Percentiles rank a stretch among this genome's conserved stretches.
These are phyloP conservation scores for Wickerhamomyces subpelliculosus DNA, from an alignment of 805 yeast genomes.

Conservation along the genomic window DNA sequence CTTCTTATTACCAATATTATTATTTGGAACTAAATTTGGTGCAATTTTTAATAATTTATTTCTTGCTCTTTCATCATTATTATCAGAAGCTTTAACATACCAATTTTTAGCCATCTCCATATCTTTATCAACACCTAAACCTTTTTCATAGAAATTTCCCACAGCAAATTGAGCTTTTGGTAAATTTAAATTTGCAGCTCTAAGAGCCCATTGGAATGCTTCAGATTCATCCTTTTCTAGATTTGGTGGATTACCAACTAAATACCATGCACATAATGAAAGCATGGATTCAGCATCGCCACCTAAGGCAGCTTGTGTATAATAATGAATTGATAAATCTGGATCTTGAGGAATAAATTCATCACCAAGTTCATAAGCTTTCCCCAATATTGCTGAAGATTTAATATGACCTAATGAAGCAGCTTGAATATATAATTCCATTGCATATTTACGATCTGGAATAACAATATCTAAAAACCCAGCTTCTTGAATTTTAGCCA, in stretches of 20 bases:
- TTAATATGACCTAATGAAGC: constrained; percentile 83
- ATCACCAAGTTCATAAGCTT: constrained; percentile 72
- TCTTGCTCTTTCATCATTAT: constrained; percentile 44
- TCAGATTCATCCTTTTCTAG: constrained; percentile 73
- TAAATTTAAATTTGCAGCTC: constrained; percentile 70
- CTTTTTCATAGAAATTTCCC: constrained; percentile 79
- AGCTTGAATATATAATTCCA: constrained; percentile 79
- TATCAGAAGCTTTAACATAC: constrained; percentile 69
- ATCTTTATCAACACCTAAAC: constrained; percentile 74
- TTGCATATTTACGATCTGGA: constrained; percentile 76
- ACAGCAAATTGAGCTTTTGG: constrained; percentile 82
- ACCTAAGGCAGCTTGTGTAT: constrained; percentile 75
- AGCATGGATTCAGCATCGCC: constrained; percentile 89
- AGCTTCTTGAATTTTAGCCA: constrained; percentile 73
- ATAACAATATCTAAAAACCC: constrained; percentile 87
- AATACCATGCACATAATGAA: constrained; percentile 94
- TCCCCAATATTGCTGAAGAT: constrained; percentile 75
- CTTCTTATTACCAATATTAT: not conserved
- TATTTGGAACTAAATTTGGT: not conserved
- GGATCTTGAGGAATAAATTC: constrained; percentile 67
- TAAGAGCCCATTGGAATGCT: constrained; percentile 90
- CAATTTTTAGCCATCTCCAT: constrained; percentile 55
- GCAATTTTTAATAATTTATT: no score
- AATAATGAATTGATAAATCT: constrained; percentile 82
- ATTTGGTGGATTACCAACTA: constrained; percentile 84